Conservation (phyloP, 306 rosid genomes). For the Argentina anserina region DNA sequence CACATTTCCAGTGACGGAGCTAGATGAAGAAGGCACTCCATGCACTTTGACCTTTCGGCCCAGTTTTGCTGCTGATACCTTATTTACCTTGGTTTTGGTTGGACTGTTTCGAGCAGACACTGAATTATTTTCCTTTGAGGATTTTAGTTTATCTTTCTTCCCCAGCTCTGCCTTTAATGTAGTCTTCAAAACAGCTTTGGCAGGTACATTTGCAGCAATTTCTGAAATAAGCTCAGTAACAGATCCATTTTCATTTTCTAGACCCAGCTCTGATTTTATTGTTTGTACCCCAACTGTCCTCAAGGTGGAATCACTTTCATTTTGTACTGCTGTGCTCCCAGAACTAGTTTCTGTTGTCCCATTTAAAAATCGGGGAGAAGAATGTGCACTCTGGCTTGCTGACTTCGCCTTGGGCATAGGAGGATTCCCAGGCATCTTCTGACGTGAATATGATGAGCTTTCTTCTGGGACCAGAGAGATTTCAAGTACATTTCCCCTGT, state of each 20-base stretch:
- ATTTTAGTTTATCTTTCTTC: constrained; percentile 38
- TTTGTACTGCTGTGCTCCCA: constrained; percentile 23
- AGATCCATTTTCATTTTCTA: constrained; percentile 24
- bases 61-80: constrained; percentile 38
- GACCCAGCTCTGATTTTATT: constrained; percentile 25
- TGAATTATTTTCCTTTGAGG: constrained; percentile 29
- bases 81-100: constrained; percentile 50
- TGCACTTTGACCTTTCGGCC: constrained; percentile 66
- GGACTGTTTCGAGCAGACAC: constrained; percentile 40
- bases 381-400: constrained; percentile 36
- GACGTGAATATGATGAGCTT: constrained; percentile 34
- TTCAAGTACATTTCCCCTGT: constrained; percentile 43
- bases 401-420: constrained; percentile 35
- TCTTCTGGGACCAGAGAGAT: constrained; percentile 54
- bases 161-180: constrained; percentile 24
- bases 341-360: constrained; percentile 23
- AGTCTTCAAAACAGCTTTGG: constrained; percentile 30
- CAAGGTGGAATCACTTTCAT: constrained; percentile 30
- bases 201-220: constrained; percentile 33
- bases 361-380: constrained; percentile 38
- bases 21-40: constrained; percentile 53
- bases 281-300: constrained; percentile 43
- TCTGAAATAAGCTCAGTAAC: constrained; percentile 32
- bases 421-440: constrained; percentile 35
- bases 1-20: constrained; percentile 41